phyloP scores from a whole-genome alignment of 148 eudicot species.

The Camellia sinensis region DNA sequence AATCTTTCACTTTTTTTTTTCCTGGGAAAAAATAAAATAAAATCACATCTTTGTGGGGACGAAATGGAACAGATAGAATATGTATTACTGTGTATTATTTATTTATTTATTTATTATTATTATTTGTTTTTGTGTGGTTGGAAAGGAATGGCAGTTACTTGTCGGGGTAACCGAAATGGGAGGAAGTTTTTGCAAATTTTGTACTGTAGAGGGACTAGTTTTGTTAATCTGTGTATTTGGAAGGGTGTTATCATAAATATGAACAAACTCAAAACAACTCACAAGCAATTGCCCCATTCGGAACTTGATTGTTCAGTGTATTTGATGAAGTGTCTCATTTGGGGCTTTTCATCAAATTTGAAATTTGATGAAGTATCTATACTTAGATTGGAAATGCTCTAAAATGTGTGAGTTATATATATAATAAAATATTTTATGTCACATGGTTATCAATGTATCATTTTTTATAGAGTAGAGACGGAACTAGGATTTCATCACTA shows the following conservation, averaged over 20 bases:
- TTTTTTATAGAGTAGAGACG: too few species aligned
- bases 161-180: background rate
- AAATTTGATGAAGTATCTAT: too few species aligned
- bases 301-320: too few species aligned
- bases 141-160: background rate
- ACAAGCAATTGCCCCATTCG: too few species aligned
- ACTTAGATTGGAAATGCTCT: too few species aligned
- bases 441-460: too few species aligned
- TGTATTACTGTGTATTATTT: background rate
- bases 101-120: background rate
- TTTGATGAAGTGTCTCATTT: too few species aligned
- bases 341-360: too few species aligned
- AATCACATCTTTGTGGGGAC: background rate
- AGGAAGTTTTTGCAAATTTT: background rate
- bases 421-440: too few species aligned
- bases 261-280: background rate
- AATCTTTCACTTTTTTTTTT: background rate
- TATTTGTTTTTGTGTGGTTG: constrained; percentile 3
- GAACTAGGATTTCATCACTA: too few species aligned
- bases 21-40: background rate
- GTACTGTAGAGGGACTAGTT: background rate
- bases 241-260: background rate
- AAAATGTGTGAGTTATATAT: too few species aligned
- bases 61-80: background rate
- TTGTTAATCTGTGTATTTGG: too few species aligned